Evolutionary conservation across 225 moss, liverwort and hornwort genomes (phyloP), one percentile per base, ranked within the genome.

Genomic region (Physcomitrellopsis africana): DNA sequence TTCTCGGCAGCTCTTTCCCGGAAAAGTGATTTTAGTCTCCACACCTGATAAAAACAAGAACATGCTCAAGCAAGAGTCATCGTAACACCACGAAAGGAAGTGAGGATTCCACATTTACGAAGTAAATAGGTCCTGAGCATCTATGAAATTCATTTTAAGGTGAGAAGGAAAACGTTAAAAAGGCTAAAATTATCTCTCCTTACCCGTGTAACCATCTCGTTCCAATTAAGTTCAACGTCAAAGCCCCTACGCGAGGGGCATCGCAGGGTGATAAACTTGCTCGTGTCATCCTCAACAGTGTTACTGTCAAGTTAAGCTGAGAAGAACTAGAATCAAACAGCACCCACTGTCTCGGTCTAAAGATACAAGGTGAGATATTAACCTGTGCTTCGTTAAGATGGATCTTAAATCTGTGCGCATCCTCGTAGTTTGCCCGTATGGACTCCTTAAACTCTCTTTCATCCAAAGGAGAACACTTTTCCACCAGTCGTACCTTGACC

Each of bases 401-500:
- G 72, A 81, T 81, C 66, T 72, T 78, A 26, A 85, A 81, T 26
- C 81, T 85, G 67, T 51, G 62, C 44, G 45, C 74, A 68, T 75
- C 78, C 24, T 62, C 5, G 68, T 78, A 85, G 43, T 85, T 85
- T 63, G 44, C 5, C 61, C 17, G 43, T 47, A 81, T 85, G 75
- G 71, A 81, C 19, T 78, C 61, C 74, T 63, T 85, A 61, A 85
- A 85, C 20, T 71, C 75, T 14, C 19, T 13, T 65, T 77, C 78
- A 67, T 48, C 15, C 78, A 81, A 63, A 67, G 29, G 10, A 49
- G 78, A 78, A 54, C 84, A 84, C 1, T 74, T 45, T 70, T 78
- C 75, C 60, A 60, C 74, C 51, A 81, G 23, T 70, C 67, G 78
- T 55, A 81, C 60, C 68, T 85, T 81, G 75, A 85, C 84, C 84